phyloP scores from a whole-genome alignment of 139 green algal genomes.

The Ettlia oleoabundans region DNA sequence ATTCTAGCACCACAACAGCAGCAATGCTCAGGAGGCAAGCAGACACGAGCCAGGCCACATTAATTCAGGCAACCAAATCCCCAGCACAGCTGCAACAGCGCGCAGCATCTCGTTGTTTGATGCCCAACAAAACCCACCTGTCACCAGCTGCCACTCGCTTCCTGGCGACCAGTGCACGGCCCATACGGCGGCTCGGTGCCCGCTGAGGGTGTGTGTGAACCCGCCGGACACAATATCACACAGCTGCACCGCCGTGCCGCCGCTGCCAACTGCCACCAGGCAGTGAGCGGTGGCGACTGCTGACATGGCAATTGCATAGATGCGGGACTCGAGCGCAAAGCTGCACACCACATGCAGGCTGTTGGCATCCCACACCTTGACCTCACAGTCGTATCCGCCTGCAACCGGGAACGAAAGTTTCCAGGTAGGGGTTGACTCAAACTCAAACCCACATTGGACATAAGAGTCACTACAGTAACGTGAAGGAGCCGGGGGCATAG shows the following conservation, averaged over 20 bases:
- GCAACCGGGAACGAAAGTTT: neutral
- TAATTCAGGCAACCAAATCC: no score
- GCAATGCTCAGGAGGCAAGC: no score
- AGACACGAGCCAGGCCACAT: no score
- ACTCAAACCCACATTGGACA: neutral
- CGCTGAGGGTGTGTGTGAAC: conserved; percentile 77
- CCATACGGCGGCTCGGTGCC: conserved; percentile 74
- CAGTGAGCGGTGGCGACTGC: conserved; percentile 60
- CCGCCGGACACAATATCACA: conserved; percentile 75
- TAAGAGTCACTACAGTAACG: neutral
- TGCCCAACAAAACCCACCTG: no score
- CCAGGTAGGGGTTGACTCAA: neutral
- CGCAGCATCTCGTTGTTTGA: no score
- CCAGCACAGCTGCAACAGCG: no score
- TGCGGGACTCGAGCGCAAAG: conserved; percentile 70
- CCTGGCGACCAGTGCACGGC: conserved; percentile 69
- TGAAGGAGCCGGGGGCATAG: no score
- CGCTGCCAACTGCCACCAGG: conserved; percentile 66
- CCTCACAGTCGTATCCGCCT: conserved; percentile 64
- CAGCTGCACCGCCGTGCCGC: conserved; percentile 60
- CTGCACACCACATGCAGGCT: conserved; percentile 50
- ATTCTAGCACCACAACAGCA: no score
- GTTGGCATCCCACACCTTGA: conserved; percentile 90
- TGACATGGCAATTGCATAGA: conserved; percentile 78
- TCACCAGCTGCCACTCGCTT: conserved; percentile 77